phyloP scores from a whole-genome alignment of 768 basidiomycete species.

The Tephrocybe sp. region DNA sequence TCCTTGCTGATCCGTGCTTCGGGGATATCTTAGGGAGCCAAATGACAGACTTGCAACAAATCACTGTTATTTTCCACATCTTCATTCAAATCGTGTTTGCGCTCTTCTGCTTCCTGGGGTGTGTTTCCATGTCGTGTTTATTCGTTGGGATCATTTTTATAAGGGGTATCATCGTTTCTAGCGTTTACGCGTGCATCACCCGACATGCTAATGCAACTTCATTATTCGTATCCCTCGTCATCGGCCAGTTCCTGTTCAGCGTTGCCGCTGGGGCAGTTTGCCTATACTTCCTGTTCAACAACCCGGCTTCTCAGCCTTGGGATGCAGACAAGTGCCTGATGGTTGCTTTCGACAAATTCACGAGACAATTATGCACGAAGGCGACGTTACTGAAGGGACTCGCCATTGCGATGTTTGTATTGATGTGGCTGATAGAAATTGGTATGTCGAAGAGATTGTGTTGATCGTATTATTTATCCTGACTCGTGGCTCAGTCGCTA shows the following conservation, averaged over 20 bases:
- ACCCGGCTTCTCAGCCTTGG: slow-evolving; percentile 6
- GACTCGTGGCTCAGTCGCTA: slow-evolving; percentile 4
- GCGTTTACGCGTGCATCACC: slow-evolving; percentile 17
- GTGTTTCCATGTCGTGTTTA: background rate
- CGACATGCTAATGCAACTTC: slow-evolving; percentile 11
- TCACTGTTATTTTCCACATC: slow-evolving; percentile 20
- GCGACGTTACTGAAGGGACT: slow-evolving; percentile 12
- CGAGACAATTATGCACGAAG: slow-evolving; percentile 14
- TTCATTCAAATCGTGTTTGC: slow-evolving; percentile 16
- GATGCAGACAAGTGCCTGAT: slow-evolving; percentile 9
- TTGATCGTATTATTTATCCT: background rate
- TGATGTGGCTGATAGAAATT: slow-evolving; percentile 18
- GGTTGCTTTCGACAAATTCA: slow-evolving; percentile 11
- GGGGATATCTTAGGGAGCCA: slow-evolving; percentile 8
- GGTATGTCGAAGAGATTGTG: slow-evolving; percentile 5
- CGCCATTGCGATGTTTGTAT: slow-evolving; percentile 9
- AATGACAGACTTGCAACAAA: slow-evolving; percentile 17
- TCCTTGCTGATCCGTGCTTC: too few species aligned
- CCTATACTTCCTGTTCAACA: slow-evolving; percentile 26
- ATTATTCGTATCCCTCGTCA: slow-evolving; percentile 19
- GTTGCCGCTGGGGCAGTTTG: slow-evolving; percentile 25
- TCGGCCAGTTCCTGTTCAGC: slow-evolving; percentile 27
- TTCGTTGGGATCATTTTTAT: background rate
- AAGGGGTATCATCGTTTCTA: background rate
- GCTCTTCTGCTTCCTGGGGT: slow-evolving; percentile 19